Evolutionary conservation across 345 rosid genomes (phyloP), one percentile per base, ranked within the genome.

Genomic region (Lenwebbia sp.): DNA sequence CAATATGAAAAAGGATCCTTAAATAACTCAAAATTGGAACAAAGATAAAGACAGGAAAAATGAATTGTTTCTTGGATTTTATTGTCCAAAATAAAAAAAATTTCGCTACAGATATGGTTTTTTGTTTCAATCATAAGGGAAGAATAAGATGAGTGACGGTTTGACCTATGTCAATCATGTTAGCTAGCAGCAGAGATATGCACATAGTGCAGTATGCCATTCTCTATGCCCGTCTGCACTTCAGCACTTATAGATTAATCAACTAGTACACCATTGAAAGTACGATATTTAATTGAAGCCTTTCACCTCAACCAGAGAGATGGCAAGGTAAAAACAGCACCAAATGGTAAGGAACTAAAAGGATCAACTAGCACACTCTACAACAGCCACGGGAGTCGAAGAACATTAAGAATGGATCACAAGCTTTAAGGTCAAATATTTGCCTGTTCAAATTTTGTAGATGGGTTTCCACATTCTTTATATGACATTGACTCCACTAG

Each of bases 391-490:
- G 2, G 40, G 52, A 50, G 33, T 30, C 49, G 50, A 85, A 26
- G 49, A 49, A 86, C 83, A 81, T 40, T 82, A 25, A 84, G 51
- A 70, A 81, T 76, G 70, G 54, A n/a, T 56, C 82, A 60, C 78
- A 58, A 81, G 78, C 84, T 62, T 22, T 51, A 62, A 82, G 33
- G 19, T 52, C n/a, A 88, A 86, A 87, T 82, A 37, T 90, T 91
- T 92, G 91, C 98, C 98, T 97, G 99, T 88, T 93, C 92, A 89
- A 97, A 91, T 85, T 91, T 90, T 37, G 91, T 84, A 58, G 90
- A 86, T 86, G 92, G 88, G 85, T 87, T 83, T 50, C 85, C 87
- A 74, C 89, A 86, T 85, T 90, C 88, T 83, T 41, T 78, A 84
- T 82, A 56, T 57, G 92, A 74, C 65, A 74, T 86, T 55, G 93